phyloP scores from a whole-genome alignment of 106 monocot genomes.

The Ottelia alismoides region DNA sequence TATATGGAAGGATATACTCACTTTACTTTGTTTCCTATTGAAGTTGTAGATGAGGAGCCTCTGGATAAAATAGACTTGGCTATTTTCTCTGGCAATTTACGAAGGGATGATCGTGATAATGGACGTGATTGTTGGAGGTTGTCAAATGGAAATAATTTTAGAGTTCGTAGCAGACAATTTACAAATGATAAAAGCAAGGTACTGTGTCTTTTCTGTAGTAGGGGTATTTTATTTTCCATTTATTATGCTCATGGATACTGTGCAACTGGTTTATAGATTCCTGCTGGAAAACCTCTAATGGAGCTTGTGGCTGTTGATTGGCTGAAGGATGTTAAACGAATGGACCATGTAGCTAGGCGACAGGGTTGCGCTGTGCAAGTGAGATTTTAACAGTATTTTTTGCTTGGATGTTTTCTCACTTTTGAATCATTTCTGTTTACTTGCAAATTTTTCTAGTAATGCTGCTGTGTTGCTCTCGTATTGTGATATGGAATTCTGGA shows the following conservation, averaged over 20 bases:
- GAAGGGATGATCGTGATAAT: conserved; percentile 45
- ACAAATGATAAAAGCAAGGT: conserved; percentile 49
- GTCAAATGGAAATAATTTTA: conserved; percentile 55
- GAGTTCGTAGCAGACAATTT: conserved; percentile 62
- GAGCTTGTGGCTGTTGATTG: conserved; percentile 65
- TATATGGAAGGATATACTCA: conserved; percentile 14
- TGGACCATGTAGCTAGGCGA: conserved; percentile 53
- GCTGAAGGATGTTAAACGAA: conserved; percentile 41
- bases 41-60: conserved; percentile 23
- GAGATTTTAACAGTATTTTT: conserved; percentile 5
- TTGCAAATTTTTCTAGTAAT: too few relatives aligned
- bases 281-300: conserved; percentile 53
- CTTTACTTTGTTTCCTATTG: conserved; percentile 2
- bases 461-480: too few relatives aligned
- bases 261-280: conserved; percentile 23
- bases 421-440: too few relatives aligned
- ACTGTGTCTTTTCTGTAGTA: too few relatives aligned
- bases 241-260: not conserved
- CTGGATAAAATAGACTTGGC: conserved; percentile 39
- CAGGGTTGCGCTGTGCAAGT: conserved; percentile 54
- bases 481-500: too few relatives aligned
- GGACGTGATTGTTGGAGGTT: conserved; percentile 66
- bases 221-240: not conserved
- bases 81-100: conserved; percentile 52
- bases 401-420: too few relatives aligned